Evolutionary conservation across 176 grass and related monocot species (phyloP), one percentile per base, ranked within the genome.

Genomic region (Alopecurus myosuroides): DNA sequence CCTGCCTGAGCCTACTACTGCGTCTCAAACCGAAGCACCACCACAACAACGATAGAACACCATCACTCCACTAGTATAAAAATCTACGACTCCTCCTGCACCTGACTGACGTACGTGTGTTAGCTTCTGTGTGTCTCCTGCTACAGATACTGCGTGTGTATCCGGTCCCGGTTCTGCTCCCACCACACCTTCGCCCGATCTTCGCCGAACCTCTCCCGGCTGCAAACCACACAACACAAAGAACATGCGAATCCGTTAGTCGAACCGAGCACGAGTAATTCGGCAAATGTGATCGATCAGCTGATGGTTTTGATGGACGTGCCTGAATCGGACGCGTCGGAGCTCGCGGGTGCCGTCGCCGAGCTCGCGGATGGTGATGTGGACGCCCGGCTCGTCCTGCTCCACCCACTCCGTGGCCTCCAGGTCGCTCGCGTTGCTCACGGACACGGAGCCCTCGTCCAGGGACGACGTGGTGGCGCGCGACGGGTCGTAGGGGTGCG

Each of bases 261-360:
- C 10, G 22, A 18, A 46, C 13, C 19, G n/a, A 63, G 14, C 35
- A 64, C 5, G 2, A 23, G 22, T 4, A 6, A 19, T 76, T 9
- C n/a, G 19, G 68, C 25, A 74, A 30, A 6, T 25, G 29, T 65
- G 28, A 17, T 39, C 18, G 25, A 15, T 37, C 25, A 22, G 22
- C 14, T 14, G 28, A 1, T n/a, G 29, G 15, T 33, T 29, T 9
- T 0, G 8, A 2, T 1, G 19, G 23, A 1, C 76, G 17, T 82
- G 83, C 95, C 95, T 98, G 92, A 98, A 98, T 18, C 95, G 90
- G 57, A 98, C 91, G 48, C 95, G 92, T 18, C 95, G 95, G 81
- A 98, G 92, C 87, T 98, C 95, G 6, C 95, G 92, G 29, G 79
- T 93, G 69, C 95, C 95, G 51, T 98, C 95, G 30, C 90, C 91